Evolutionary conservation across 176 grass and related monocot genomes (phyloP).

Genomic region (Hordeum vulgare): DNA sequence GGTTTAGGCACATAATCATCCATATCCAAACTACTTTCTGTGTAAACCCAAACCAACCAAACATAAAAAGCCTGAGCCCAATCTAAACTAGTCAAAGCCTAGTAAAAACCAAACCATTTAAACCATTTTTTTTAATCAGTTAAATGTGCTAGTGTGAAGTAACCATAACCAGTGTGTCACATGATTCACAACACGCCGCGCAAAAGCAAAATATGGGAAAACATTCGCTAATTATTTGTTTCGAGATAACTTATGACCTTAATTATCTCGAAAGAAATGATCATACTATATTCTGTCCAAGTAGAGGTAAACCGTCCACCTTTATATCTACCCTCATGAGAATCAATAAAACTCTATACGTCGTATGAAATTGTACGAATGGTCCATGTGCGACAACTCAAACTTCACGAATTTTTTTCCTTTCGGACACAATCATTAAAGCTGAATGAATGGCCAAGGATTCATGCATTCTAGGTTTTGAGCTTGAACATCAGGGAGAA

Average conservation of each 20-base stretch:
- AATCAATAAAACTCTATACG: neutral
- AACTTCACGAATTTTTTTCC: neutral
- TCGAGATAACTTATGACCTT: neutral
- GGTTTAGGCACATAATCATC: no score
- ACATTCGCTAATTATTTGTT: neutral
- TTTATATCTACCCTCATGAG: neutral
- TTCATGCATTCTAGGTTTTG: neutral
- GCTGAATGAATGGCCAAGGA: neutral
- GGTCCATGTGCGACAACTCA: neutral
- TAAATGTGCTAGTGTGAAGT: neutral
- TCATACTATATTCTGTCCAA: neutral
- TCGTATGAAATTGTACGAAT: neutral
- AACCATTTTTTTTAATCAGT: no score
- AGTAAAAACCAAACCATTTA: no score
- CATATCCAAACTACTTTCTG: no score
- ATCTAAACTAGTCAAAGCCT: no score
- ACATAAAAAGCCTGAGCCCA: no score
- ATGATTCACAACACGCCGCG: neutral
- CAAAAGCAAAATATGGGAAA: neutral
- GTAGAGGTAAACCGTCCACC: neutral
- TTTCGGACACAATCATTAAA: neutral
- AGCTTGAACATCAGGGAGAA: neutral
- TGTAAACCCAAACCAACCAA: no score
- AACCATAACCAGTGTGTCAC: slow-evolving; percentile 8
- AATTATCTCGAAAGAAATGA: neutral